Evolutionary conservation across 129 eudicot genomes (phyloP).

Genomic region (Artemisia argyi): DNA sequence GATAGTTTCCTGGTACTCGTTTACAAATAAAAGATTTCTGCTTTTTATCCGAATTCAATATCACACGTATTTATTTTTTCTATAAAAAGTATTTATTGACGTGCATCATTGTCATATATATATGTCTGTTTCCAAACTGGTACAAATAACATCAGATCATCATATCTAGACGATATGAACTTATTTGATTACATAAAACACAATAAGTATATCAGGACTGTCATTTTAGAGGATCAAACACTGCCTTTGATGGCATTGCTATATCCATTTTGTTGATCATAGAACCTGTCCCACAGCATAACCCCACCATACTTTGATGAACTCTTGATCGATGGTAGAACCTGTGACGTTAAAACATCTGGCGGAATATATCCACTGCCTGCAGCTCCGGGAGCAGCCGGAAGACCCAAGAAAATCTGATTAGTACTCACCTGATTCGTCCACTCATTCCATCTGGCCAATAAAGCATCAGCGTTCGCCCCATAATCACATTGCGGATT

Average conservation of each 20-base stretch:
- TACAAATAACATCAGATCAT: neutral
- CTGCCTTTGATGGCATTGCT: conserved; percentile 51
- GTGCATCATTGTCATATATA: too few species aligned
- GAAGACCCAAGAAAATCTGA: conserved; percentile 66
- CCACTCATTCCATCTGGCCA: conserved; percentile 67
- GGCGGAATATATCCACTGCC: conserved; percentile 59
- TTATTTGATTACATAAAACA: neutral
- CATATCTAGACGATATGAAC: neutral
- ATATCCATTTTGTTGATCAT: conserved; percentile 40
- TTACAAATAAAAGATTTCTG: too few species aligned
- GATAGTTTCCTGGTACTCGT: too few species aligned
- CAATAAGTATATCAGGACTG: conserved; percentile 30
- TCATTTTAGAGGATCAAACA: conserved; percentile 27
- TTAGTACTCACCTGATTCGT: conserved; percentile 23
- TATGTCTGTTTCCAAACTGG: neutral
- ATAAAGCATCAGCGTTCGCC: conserved; percentile 36
- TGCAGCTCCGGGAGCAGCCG: conserved; percentile 54
- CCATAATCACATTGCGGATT: conserved; percentile 48
- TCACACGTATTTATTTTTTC: too few species aligned
- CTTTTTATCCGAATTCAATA: too few species aligned
- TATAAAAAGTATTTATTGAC: neutral
- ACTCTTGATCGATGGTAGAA: conserved; percentile 57
- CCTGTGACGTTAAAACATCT: conserved; percentile 44
- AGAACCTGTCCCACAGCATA: conserved; percentile 69
- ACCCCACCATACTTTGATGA: conserved; percentile 75